phyloP scores from a whole-genome alignment of 1,139 yeast genomes.

The Debaryomycetaceae sp. region DNA sequence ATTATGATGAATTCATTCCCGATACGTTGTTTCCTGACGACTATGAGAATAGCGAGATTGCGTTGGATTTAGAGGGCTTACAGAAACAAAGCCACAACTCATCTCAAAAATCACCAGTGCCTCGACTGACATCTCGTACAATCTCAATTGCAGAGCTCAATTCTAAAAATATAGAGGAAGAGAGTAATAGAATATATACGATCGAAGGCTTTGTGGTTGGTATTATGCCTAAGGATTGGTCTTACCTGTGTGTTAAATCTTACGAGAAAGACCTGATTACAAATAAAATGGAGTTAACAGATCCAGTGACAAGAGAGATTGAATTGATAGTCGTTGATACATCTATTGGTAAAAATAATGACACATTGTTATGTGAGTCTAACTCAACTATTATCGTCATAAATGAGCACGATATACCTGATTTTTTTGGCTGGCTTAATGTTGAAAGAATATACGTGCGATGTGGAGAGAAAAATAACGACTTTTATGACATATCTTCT shows the following conservation, averaged over 20 bases:
- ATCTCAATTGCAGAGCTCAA: slow-evolving; percentile 4
- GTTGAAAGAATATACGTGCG: slow-evolving; percentile 21
- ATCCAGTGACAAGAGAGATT: slow-evolving; percentile 21
- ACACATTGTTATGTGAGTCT: slow-evolving; percentile 7
- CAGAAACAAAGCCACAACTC: background rate
- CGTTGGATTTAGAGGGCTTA: background rate
- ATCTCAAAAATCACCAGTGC: background rate
- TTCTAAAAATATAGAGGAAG: background rate
- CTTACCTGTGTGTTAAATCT: slow-evolving; percentile 23
- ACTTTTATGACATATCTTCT: slow-evolving; percentile 1
- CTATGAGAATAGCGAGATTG: slow-evolving; percentile 5
- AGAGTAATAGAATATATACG: slow-evolving; percentile 15
- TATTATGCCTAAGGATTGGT: slow-evolving; percentile 20
- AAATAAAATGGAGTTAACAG: slow-evolving; percentile 11
- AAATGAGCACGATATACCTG: slow-evolving; percentile 12
- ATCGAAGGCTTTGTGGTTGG: slow-evolving; percentile 18
- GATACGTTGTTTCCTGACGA: slow-evolving; percentile 13
- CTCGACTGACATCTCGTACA: background rate
- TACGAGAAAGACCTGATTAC: slow-evolving; percentile 10
- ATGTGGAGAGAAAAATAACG: slow-evolving; percentile 1
- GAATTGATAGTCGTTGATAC: slow-evolving; percentile 20
- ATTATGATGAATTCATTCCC: slow-evolving; percentile 11
- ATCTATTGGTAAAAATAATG: background rate
- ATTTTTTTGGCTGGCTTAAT: slow-evolving; percentile 13
- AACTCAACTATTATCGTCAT: slow-evolving; percentile 18